Base-by-base conservation (phyloP, 805 yeast species). In the Candida suzukii region DNA sequence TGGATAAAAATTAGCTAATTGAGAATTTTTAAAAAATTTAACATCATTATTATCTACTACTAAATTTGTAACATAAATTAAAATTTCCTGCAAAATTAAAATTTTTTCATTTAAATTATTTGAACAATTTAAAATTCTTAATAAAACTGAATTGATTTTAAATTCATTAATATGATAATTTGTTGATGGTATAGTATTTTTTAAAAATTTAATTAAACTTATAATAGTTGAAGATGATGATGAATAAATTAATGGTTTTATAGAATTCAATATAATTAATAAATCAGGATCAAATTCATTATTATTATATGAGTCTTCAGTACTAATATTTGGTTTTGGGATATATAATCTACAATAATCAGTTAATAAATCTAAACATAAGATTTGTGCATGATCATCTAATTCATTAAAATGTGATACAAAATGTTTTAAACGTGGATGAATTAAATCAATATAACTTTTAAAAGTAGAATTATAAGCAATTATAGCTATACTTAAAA, bases 361-460 rank as follows among this genome's bases (percentile, higher is more conserved):
- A 0, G 81, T 73, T 38, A 90, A 64, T 4, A 85, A 49, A 37
- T 84, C 85, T 18, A 87, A 63, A 14, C 80, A 58, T 11, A 66
- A 54, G 0, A 71, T 58, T 52, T 84, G 88, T 9, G 87, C 63
- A 83, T 88, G 86, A 40, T 80, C 82, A 44, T 88, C 95, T 41
- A 91, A 67, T 2, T 71, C 67, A 0, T 53, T 48, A 22, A 77
- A 46, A 26, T 69, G 59, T 1, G 64, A 53, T 44, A 62, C 44
- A 8, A 64, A 42, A 47, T 62, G 70, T 25, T 84, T 71, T 55
- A 72, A 84, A 49, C 79, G 77, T 2, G 82, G 76, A 56, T 93
- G 98, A 2, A 91, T 59, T 27, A 84, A 58, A 2, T 76, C 83
- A 58, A 83, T 71, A 34, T 73, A 68, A 26, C 76, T 73, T 0